Conservation (phyloP, 2,329 filamentous ascomycete species). For the Davidsoniella virescens region DNA sequence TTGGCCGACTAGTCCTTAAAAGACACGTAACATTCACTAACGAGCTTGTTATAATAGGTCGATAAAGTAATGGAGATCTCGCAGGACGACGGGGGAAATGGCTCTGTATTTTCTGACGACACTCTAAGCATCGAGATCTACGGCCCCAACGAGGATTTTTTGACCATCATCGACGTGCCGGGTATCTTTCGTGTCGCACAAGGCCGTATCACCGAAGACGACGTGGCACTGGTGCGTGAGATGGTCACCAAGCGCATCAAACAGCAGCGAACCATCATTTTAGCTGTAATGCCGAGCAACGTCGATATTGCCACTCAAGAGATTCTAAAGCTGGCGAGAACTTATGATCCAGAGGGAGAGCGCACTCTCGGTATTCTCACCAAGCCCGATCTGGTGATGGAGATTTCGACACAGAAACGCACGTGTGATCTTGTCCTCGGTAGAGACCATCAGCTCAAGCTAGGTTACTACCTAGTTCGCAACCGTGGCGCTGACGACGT, state of each 20-base stretch:
- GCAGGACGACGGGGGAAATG: slow-evolving; percentile 12
- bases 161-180: slow-evolving; percentile 32
- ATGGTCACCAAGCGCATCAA: slow-evolving; percentile 26
- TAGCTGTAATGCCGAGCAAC: slow-evolving; percentile 26
- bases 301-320: slow-evolving; percentile 25
- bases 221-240: slow-evolving; percentile 20
- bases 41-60: background rate
- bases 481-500: slow-evolving; percentile 17
- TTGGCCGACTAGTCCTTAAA: slow-evolving; percentile 1
- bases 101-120: slow-evolving; percentile 16
- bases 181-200: slow-evolving; percentile 25
- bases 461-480: slow-evolving; percentile 17
- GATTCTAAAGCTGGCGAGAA: slow-evolving; percentile 19
- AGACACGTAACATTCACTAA: background rate
- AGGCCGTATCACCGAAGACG: slow-evolving; percentile 20
- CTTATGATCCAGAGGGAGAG: slow-evolving; percentile 20
- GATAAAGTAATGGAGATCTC: slow-evolving; percentile 7
- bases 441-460: slow-evolving; percentile 13
- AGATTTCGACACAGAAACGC: slow-evolving; percentile 12
- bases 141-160: slow-evolving; percentile 18
- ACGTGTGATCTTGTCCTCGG: slow-evolving; percentile 14
- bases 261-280: slow-evolving; percentile 27
- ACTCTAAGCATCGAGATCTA: slow-evolving; percentile 16
- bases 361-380: slow-evolving; percentile 29
- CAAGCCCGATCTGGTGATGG: slow-evolving; percentile 23